phyloP scores from a whole-genome alignment of 2,329 filamentous ascomycete species.

The Penicillium verrucosum region DNA sequence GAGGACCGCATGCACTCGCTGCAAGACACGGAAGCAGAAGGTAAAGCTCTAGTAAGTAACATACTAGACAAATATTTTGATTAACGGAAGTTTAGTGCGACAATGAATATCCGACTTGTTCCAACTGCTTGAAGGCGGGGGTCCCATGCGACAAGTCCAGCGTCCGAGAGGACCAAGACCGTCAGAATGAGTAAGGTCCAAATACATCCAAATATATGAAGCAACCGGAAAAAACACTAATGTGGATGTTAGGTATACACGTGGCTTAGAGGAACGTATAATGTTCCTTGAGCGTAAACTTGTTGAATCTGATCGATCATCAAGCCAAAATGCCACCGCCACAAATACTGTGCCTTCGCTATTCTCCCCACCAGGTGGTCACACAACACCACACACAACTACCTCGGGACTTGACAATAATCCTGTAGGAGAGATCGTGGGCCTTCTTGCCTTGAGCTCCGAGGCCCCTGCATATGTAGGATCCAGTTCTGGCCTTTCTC shows the following conservation, averaged over 20 bases:
- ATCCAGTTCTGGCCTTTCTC: constrained; percentile 49
- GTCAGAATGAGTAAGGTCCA: constrained; percentile 34
- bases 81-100: constrained; percentile 36
- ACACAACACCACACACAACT: constrained; percentile 17
- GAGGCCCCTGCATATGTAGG: constrained; percentile 52
- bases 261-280: constrained; percentile 43
- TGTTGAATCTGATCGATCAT: constrained; percentile 14
- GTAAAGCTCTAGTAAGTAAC: constrained; percentile 21
- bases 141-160: constrained; percentile 44
- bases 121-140: constrained; percentile 45
- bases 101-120: constrained; percentile 45
- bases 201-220: background rate
- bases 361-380: constrained; percentile 22
- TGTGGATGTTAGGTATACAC: constrained; percentile 37
- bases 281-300: constrained; percentile 42
- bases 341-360: constrained; percentile 19
- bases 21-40: constrained; percentile 48
- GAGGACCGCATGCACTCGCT: constrained; percentile 46
- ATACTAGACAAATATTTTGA: background rate
- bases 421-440: constrained; percentile 47
- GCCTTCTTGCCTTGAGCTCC: constrained; percentile 47
- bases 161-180: constrained; percentile 39
- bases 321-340: constrained; percentile 14
- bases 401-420: constrained; percentile 33
- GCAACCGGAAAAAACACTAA: constrained; percentile 7